Percentiles rank a stretch among this genome's conserved stretches.
These are phyloP conservation scores for Saccharomycopsis lassenensis DNA, from an alignment of 805 yeast species.

Conservation along the genomic window DNA sequence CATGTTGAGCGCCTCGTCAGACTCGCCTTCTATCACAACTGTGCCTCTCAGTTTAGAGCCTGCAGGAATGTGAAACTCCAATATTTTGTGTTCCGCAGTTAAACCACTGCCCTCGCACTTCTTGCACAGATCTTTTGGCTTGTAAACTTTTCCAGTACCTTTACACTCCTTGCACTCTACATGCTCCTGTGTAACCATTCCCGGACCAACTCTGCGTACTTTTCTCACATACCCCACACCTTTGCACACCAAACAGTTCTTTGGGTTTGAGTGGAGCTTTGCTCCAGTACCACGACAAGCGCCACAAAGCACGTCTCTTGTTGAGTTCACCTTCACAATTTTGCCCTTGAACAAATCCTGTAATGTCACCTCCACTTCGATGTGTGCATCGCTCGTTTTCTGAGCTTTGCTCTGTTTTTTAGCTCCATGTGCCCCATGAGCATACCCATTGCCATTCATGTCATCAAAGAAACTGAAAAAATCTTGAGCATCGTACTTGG, in stretches of 20 bases:
- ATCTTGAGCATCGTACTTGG: conserved; percentile 45
- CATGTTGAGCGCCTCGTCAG: conserved; percentile 70
- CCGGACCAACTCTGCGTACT: conserved; percentile 60
- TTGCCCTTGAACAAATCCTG: conserved; percentile 77
- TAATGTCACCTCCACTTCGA: conserved; percentile 53
- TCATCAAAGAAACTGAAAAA: conserved; percentile 60
- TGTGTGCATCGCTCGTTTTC: conserved; percentile 56
- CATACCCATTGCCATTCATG: conserved; percentile 25
- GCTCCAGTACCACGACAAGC: conserved; percentile 73
- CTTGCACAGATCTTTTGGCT: conserved; percentile 65
- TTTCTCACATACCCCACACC: conserved; percentile 60
- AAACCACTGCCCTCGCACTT: conserved; percentile 58
- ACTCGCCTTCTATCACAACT: conserved; percentile 51
- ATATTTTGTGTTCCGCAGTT: conserved; percentile 51
- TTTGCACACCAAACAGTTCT: conserved; percentile 53
- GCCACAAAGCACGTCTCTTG: conserved; percentile 63
- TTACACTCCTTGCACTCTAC: conserved; percentile 57
- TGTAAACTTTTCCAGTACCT: conserved; percentile 54
- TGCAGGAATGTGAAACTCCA: conserved; percentile 66
- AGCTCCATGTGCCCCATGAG: conserved; percentile 17
- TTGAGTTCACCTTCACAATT: conserved; percentile 58
- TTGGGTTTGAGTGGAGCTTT: conserved; percentile 42
- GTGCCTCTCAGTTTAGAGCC: conserved; percentile 59
- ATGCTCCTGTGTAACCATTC: conserved; percentile 53
- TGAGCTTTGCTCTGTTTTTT: conserved; percentile 16